phyloP scores from a whole-genome alignment of 176 grass and related monocot species.

The Poa annua region DNA sequence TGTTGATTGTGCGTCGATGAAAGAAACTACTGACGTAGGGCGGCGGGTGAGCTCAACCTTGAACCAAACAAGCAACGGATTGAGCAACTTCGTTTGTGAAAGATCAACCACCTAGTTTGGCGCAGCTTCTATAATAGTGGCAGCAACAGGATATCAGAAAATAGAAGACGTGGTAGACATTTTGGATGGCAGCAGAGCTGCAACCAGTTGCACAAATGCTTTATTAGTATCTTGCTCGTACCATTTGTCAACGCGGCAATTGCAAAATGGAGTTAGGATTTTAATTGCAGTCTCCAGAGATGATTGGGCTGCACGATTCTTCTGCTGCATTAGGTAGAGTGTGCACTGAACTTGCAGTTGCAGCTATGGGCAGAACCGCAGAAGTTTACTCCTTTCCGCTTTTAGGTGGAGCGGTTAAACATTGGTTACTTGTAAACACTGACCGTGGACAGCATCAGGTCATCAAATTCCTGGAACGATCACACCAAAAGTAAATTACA shows the following conservation, averaged over 20 bases:
- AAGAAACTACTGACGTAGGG: no score
- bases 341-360: neutral
- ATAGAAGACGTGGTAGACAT: no score
- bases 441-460: neutral
- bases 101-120: no score
- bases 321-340: neutral
- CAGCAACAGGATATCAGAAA: neutral
- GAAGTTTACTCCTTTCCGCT: conserved; percentile 31
- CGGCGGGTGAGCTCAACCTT: no score
- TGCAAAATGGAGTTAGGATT: neutral
- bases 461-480: neutral
- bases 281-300: neutral
- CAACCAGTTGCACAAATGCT: no score
- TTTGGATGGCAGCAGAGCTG: no score
- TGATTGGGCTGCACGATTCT: neutral
- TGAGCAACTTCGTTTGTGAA: no score
- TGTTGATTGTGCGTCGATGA: neutral
- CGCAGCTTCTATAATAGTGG: no score
- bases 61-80: no score
- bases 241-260: neutral
- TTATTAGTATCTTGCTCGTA: neutral
- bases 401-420: conserved; percentile 43
- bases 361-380: neutral
- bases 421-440: conserved; percentile 13
- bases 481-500: neutral